Base-by-base conservation (phyloP, 306 rosid genomes). In the Herpetospermum pedunculosum region DNA sequence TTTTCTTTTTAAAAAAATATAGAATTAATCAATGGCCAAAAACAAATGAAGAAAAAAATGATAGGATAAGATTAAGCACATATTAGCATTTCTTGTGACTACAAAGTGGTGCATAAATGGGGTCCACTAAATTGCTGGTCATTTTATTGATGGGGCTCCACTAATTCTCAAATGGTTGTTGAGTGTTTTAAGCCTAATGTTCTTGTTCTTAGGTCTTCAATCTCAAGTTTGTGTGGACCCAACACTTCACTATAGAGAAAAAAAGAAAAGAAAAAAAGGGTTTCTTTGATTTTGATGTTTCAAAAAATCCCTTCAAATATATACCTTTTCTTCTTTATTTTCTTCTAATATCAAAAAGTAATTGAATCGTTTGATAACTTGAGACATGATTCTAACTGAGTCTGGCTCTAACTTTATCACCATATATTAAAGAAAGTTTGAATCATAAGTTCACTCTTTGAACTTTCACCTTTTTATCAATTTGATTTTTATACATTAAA, bases 131-230 rank as follows among this genome's bases (percentile, higher is more conserved):
- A 52, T 28, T 73, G 46, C 38, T 76, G 10, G 26, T 69, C 47
- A 59, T 75, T 72, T 38, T 49, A 18, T 58, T 32, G 44, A 62
- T 34, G 69, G 67, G 69, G 69, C 69, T 34, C 69, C 69, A 62
- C 69, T 32, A 62, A 6, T 34, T 15, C 69, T 62, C 44, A 34
- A 62, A 60, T 62, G 23, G 69, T 60, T 60, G 69, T 34, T 62
- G 28, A 32, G 44, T 32, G 32, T 13, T 54, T 60, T 60, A 62
- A 34, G 34, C 25, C 25, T 34, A 34, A 30, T 62, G 8, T 62
- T 9, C 15, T 62, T 62, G 2, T 59, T 59, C 43, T 32, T 59
- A 16, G 41, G 3, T 59, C 68, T 32, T 59, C 41, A 6, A 26
- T 29, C 41, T 59, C 41, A 59, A 59, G 23, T 1, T 28, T 28